Conservation (phyloP, 176 grass and related monocot species). For the Aegilops speltoides region DNA sequence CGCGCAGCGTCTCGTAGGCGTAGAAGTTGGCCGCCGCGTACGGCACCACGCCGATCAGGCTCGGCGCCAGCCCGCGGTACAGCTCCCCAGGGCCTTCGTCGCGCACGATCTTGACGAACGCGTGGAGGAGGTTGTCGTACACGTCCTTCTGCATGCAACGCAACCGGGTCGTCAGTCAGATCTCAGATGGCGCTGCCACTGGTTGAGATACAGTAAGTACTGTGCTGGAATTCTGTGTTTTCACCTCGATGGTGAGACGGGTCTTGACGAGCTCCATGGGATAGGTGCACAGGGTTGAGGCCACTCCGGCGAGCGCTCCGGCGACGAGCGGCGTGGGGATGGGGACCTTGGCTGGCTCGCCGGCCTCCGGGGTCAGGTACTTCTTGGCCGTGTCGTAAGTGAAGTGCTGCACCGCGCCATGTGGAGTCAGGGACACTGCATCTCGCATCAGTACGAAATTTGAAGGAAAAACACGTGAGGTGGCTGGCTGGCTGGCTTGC, state of each 20-base stretch:
- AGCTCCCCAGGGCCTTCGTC: slow-evolving; percentile 68
- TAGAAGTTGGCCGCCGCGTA: slow-evolving; percentile 86
- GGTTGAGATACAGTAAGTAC: neutral
- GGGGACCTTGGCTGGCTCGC: slow-evolving; percentile 49
- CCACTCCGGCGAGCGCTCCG: slow-evolving; percentile 77
- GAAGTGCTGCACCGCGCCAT: slow-evolving; percentile 54
- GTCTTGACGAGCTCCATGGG: slow-evolving; percentile 89
- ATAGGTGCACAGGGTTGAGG: slow-evolving; percentile 83
- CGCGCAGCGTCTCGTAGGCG: slow-evolving; percentile 67
- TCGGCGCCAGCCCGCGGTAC: slow-evolving; percentile 73
- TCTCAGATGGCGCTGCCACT: neutral
- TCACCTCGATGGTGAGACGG: slow-evolving; percentile 83
- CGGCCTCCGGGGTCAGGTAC: slow-evolving; percentile 50
- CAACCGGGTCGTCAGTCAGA: neutral
- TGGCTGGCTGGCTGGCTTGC: slow-evolving; percentile 6
- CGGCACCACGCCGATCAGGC: slow-evolving; percentile 81
- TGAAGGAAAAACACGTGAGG: neutral
- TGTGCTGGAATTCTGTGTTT: too few species aligned
- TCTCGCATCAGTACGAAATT: neutral
- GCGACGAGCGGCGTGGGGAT: slow-evolving; percentile 66
- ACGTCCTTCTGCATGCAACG: slow-evolving; percentile 44
- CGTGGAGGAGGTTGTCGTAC: slow-evolving; percentile 73
- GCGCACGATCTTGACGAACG: slow-evolving; percentile 67
- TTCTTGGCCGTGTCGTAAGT: slow-evolving; percentile 80
- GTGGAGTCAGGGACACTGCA: neutral